Evolutionary conservation across 2,329 filamentous ascomycete genomes (phyloP).

Genomic region (Talaromyces marneffei): DNA sequence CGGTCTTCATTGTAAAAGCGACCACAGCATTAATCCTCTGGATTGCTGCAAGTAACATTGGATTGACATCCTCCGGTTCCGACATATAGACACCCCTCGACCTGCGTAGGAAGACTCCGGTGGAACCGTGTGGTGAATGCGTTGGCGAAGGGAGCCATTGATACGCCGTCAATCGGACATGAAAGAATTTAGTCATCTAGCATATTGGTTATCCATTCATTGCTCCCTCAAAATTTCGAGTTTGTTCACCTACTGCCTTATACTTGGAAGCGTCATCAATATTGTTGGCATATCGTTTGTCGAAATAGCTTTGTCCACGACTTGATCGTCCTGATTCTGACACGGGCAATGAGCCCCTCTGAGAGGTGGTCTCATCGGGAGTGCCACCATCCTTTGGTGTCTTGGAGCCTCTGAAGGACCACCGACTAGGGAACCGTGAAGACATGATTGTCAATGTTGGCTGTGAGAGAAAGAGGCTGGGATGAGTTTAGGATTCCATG

Average conservation of each 20-base stretch:
- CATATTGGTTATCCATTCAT: slow-evolving; percentile 1
- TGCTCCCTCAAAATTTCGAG: background rate
- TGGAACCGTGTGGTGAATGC: slow-evolving; percentile 14
- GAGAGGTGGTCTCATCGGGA: background rate
- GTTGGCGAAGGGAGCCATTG: slow-evolving; percentile 20
- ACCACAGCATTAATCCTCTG: slow-evolving; percentile 43
- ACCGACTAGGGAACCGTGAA: slow-evolving; percentile 4
- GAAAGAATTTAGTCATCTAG: slow-evolving; percentile 26
- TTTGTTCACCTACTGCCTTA: slow-evolving; percentile 20
- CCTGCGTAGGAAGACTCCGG: slow-evolving; percentile 37
- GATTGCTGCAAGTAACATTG: slow-evolving; percentile 38
- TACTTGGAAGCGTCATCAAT: slow-evolving; percentile 25
- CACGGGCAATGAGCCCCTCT: slow-evolving; percentile 4
- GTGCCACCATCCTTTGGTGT: background rate
- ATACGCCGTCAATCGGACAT: slow-evolving; percentile 24
- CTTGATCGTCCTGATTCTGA: slow-evolving; percentile 3
- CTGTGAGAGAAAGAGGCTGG: background rate
- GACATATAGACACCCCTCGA: slow-evolving; percentile 40
- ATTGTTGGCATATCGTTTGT: background rate
- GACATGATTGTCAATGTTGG: slow-evolving; percentile 5
- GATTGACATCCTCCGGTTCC: slow-evolving; percentile 36
- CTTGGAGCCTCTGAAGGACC: background rate
- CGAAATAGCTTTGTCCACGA: background rate
- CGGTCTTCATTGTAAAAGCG: slow-evolving; percentile 47
- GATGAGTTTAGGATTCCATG: background rate